Conservation (phyloP, 148 eudicot species). For the Camellia sinensis region DNA sequence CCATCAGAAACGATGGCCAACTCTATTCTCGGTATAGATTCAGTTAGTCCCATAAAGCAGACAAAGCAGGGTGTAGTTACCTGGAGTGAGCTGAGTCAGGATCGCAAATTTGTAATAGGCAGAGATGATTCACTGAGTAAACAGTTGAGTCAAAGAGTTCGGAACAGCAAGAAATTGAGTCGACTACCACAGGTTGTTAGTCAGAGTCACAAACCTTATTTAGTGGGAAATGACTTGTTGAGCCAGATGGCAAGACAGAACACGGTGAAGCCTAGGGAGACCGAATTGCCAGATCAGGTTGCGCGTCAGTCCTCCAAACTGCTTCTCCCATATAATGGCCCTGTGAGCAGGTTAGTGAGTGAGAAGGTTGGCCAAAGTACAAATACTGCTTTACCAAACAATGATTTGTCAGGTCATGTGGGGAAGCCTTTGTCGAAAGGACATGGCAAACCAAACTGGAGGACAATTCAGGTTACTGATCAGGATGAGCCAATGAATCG, state of each 20-base stretch:
- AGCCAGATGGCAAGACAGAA: background rate
- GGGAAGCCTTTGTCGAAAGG: background rate
- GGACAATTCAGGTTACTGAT: slow-evolving; percentile 15
- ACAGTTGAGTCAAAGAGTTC: background rate
- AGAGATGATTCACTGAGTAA: slow-evolving; percentile 7
- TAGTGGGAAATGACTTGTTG: background rate
- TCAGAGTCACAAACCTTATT: background rate
- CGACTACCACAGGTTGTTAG: background rate
- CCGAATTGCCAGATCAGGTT: background rate
- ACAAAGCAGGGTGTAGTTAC: background rate
- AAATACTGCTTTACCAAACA: background rate
- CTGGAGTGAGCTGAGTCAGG: background rate
- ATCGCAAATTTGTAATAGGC: background rate
- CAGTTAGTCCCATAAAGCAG: background rate
- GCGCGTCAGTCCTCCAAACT: background rate
- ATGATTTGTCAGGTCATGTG: background rate
- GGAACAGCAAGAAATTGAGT: background rate
- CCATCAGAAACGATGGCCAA: slow-evolving; percentile 4
- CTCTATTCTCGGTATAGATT: slow-evolving; percentile 14
- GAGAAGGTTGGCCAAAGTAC: background rate
- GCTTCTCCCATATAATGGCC: background rate
- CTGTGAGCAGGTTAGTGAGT: background rate
- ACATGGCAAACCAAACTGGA: background rate
- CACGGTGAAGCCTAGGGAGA: background rate
- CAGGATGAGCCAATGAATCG: slow-evolving; percentile 21